phyloP scores from a whole-genome alignment of 1,284 basidiomycete genomes.

The Lentinula novae-zelandiae region DNA sequence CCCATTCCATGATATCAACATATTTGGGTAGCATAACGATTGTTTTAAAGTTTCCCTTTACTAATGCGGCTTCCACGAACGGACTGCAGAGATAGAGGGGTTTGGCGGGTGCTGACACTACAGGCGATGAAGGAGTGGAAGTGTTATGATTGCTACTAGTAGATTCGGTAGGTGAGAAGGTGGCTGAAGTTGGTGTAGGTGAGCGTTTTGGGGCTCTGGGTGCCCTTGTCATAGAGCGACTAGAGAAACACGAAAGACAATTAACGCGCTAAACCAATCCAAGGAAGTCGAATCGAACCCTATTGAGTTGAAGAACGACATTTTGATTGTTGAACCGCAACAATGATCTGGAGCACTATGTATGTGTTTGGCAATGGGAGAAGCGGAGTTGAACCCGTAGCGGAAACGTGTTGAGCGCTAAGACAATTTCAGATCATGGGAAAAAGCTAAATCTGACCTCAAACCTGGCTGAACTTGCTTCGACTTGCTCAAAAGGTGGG shows the following conservation, averaged over 20 bases:
- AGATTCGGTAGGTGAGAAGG: constrained; percentile 46
- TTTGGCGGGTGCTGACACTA: constrained; percentile 39
- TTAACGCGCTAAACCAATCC: background rate
- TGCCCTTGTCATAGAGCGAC: constrained; percentile 67
- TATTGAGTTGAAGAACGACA: constrained; percentile 79
- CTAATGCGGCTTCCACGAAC: constrained; percentile 94
- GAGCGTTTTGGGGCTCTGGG: constrained; percentile 63
- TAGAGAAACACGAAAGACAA: constrained; percentile 21
- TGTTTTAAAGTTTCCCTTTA: constrained; percentile 98
- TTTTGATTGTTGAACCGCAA: constrained; percentile 21
- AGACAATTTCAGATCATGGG: background rate
- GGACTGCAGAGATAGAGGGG: constrained; percentile 91
- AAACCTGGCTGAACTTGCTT: background rate
- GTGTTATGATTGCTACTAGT: constrained; percentile 32
- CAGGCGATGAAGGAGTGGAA: constrained; percentile 34
- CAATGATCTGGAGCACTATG: background rate
- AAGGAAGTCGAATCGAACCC: constrained; percentile 43
- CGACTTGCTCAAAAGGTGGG: no score
- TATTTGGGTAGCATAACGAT: constrained; percentile 98
- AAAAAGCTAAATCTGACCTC: background rate
- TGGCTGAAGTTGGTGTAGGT: constrained; percentile 66
- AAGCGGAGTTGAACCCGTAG: background rate
- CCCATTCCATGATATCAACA: constrained; percentile 98
- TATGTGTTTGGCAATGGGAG: background rate
- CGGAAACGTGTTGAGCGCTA: background rate